These are phyloP conservation scores for Yamadazyma atmosphaerica DNA, from an alignment of 1,139 yeast species.

Conservation along the genomic window DNA sequence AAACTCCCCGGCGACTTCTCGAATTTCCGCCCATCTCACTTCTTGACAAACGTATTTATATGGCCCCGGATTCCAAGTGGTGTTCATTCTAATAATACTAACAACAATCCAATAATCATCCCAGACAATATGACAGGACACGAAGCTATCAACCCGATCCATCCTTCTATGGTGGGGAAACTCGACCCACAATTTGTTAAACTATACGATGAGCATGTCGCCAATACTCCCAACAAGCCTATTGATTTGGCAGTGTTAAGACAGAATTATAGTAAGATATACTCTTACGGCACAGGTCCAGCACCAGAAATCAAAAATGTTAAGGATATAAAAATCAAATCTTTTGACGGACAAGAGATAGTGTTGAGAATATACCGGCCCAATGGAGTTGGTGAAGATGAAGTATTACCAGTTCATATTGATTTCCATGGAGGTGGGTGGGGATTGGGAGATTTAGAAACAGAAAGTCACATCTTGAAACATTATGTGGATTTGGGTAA, in stretches of 20 bases:
- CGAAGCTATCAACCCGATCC: constrained; percentile 25
- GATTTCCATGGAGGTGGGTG: constrained; percentile 55
- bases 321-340: constrained; percentile 33
- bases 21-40: too few species aligned
- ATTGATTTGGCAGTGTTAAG: constrained; percentile 22
- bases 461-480: constrained; percentile 48
- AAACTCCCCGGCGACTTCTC: too few species aligned
- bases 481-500: constrained; percentile 36
- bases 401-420: constrained; percentile 44
- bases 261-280: constrained; percentile 44
- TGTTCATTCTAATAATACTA: too few species aligned
- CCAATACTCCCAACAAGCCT: constrained; percentile 28
- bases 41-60: too few species aligned
- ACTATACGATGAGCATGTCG: constrained; percentile 32
- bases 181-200: constrained; percentile 33
- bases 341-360: constrained; percentile 30
- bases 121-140: constrained; percentile 9
- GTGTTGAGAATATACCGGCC: constrained; percentile 43
- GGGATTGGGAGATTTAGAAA: constrained; percentile 46
- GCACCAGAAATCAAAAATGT: constrained; percentile 24
- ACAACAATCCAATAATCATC: too few species aligned
- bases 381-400: constrained; percentile 28
- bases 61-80: neutral
- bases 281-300: constrained; percentile 37
- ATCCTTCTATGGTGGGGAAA: constrained; percentile 20